phyloP scores from a whole-genome alignment of 768 basidiomycete genomes.

The Suillus discolor region DNA sequence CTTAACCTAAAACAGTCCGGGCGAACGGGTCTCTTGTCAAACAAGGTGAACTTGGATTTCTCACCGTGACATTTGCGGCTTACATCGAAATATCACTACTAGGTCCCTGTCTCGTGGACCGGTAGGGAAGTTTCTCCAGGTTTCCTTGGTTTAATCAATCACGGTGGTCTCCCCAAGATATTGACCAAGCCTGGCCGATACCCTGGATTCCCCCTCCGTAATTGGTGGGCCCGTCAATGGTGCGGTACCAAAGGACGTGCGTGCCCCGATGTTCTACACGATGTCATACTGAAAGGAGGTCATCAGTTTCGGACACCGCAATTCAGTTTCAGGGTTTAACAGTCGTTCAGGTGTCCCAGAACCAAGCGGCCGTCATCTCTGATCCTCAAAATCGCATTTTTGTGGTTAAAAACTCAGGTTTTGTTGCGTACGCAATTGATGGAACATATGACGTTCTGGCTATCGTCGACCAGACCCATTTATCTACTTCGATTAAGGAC shows the following conservation, averaged over 20 bases:
- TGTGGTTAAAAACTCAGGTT: constrained; percentile 77
- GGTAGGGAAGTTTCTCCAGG: constrained; percentile 76
- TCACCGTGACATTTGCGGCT: background rate
- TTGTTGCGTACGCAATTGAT: constrained; percentile 75
- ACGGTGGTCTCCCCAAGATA: constrained; percentile 81
- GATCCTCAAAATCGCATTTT: constrained; percentile 81
- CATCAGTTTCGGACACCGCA: constrained; percentile 76
- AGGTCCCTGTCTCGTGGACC: constrained; percentile 68
- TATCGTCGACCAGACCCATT: constrained; percentile 84
- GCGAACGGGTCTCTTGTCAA: constrained; percentile 58
- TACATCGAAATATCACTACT: background rate
- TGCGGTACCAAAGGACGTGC: constrained; percentile 66
- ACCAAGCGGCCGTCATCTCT: constrained; percentile 77
- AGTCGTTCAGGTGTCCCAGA: constrained; percentile 87
- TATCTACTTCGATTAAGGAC: constrained; percentile 62
- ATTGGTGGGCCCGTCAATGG: constrained; percentile 87
- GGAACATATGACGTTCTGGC: constrained; percentile 80
- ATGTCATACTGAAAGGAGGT: constrained; percentile 1
- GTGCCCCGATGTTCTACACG: constrained; percentile 26
- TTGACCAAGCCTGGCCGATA: constrained; percentile 77
- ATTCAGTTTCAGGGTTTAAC: constrained; percentile 81
- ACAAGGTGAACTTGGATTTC: constrained; percentile 46
- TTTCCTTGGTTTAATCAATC: constrained; percentile 72
- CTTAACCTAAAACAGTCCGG: constrained; percentile 47
- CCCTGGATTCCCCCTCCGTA: constrained; percentile 71